A percentile compares a stretch with the other conserved stretches of the same genome.
Conservation (phyloP, 169 alveolate genomes). For the Plasmodium malariae region DNA sequence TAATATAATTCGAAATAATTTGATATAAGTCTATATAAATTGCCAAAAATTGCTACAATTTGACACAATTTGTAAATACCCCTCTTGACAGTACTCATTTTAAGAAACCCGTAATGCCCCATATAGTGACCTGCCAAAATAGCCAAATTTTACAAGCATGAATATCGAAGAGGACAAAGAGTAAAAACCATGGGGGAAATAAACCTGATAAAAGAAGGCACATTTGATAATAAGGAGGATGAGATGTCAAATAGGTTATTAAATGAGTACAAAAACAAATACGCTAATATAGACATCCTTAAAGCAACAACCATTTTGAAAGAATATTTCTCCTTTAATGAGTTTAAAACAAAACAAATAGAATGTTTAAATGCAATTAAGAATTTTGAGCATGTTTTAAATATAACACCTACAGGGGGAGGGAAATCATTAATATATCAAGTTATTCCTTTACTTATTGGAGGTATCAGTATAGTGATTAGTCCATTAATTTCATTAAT, state of each 20-base stretch:
- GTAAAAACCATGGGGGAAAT: not conserved
- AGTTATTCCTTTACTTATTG: constrained; percentile 92
- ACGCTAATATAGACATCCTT: constrained; percentile 30
- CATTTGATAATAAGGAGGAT: not conserved
- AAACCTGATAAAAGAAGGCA: not conserved
- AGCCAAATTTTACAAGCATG: too few relatives aligned
- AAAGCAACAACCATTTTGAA: constrained; percentile 38
- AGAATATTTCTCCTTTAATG: constrained; percentile 69
- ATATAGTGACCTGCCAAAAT: too few relatives aligned
- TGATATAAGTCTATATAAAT: too few relatives aligned
- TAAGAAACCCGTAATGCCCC: too few relatives aligned
- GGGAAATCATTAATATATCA: constrained; percentile 97
- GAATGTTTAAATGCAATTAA: constrained; percentile 94
- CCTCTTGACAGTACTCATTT: too few relatives aligned
- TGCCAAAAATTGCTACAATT: too few relatives aligned
- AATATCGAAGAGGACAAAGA: too few relatives aligned
- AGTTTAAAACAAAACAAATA: constrained; percentile 91
- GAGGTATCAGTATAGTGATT: constrained; percentile 94
- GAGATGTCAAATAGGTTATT: constrained; percentile 1
- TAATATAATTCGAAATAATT: too few relatives aligned
- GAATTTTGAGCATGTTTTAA: constrained; percentile 91
- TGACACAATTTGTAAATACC: too few relatives aligned
- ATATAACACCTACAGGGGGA: constrained; percentile 97
- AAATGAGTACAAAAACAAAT: constrained; percentile 34
- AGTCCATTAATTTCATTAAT: constrained; percentile 97